A percentile compares a stretch with the other conserved stretches of the same genome.
These are phyloP conservation scores for Nectriaceae sp. DNA, from an alignment of 2,329 filamentous ascomycete genomes.

Conservation along the genomic window DNA sequence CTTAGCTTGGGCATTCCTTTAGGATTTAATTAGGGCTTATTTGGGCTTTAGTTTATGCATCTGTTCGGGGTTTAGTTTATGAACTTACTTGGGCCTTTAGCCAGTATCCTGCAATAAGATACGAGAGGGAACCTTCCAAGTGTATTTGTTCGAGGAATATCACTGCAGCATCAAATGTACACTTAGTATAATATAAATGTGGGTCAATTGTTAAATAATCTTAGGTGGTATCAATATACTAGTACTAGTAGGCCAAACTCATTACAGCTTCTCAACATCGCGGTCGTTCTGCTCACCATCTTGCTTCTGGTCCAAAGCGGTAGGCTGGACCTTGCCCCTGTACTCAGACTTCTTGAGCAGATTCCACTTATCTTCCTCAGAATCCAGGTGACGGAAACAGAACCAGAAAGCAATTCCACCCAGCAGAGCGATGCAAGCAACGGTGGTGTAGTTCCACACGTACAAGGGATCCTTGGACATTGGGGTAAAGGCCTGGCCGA, in stretches of 20 bases:
- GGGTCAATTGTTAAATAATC: too few relatives aligned
- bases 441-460: constrained; percentile 70
- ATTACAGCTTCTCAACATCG: constrained; percentile 18
- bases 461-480: constrained; percentile 65
- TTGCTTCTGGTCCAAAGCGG: constrained; percentile 32
- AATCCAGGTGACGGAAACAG: constrained; percentile 65
- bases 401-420: constrained; percentile 70
- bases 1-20: too few relatives aligned
- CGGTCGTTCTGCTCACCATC: constrained; percentile 16
- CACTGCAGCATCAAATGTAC: too few relatives aligned
- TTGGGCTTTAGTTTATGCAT: too few relatives aligned
- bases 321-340: constrained; percentile 43
- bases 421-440: constrained; percentile 62
- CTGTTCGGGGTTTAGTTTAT: too few relatives aligned
- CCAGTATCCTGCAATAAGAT: too few relatives aligned
- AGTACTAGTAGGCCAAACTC: neutral
- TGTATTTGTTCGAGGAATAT: too few relatives aligned
- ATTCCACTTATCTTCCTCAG: constrained; percentile 69
- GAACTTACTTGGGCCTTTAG: too few relatives aligned
- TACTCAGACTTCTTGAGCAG: constrained; percentile 52
- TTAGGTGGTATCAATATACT: neutral
- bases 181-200: too few relatives aligned
- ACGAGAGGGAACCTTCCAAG: too few relatives aligned
- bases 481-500: constrained; percentile 68
- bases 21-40: too few relatives aligned